phyloP scores from a whole-genome alignment of 345 rosid species.

The Aurinia saxatilis region DNA sequence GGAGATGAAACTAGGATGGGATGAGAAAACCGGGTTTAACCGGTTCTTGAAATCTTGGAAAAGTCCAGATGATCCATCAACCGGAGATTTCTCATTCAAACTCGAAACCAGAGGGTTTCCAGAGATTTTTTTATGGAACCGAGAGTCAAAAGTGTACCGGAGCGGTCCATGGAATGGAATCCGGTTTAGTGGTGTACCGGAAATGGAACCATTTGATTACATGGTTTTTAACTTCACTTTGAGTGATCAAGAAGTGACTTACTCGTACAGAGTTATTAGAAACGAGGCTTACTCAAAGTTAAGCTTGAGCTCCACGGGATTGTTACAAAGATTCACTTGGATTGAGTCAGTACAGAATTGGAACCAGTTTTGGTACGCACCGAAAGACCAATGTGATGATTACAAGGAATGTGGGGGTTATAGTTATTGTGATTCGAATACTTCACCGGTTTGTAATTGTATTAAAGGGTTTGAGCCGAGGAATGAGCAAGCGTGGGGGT shows the following conservation, averaged over 20 bases:
- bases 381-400: constrained; percentile 75
- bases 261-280: constrained; percentile 31
- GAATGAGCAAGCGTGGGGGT: constrained; percentile 45
- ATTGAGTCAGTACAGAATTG: constrained; percentile 36
- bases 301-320: constrained; percentile 38
- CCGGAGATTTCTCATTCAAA: constrained; percentile 51
- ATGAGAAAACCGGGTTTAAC: constrained; percentile 36
- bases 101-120: constrained; percentile 56
- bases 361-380: constrained; percentile 73
- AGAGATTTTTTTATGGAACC: constrained; percentile 40
- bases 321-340: constrained; percentile 48
- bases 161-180: constrained; percentile 79
- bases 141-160: constrained; percentile 22
- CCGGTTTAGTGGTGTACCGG: constrained; percentile 70
- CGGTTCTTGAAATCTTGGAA: constrained; percentile 55
- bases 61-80: constrained; percentile 43
- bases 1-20: constrained; percentile 82
- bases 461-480: constrained; percentile 54
- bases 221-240: constrained; percentile 37
- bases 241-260: constrained; percentile 34
- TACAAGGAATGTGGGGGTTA: constrained; percentile 56
- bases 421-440: constrained; percentile 62
- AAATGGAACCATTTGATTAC: constrained; percentile 50
- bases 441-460: constrained; percentile 73
- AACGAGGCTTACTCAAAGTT: constrained; percentile 42